Evolutionary conservation across 2,329 filamentous ascomycete genomes (phyloP).

Genomic region (Coniella vitis): DNA sequence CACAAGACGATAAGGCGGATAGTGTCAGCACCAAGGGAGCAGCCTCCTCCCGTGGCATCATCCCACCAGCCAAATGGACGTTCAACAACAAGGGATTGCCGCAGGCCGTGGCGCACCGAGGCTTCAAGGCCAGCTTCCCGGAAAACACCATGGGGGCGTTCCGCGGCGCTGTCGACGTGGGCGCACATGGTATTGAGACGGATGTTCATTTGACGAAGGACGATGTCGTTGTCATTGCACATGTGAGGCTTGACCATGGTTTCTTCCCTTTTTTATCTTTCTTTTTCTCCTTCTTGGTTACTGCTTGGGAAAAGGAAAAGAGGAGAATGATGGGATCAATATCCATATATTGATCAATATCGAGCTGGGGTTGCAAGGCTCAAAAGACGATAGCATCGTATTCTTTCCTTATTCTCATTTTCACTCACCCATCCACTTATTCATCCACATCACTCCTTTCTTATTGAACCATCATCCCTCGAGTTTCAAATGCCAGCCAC

Average conservation of each 20-base stretch:
- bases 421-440: no score
- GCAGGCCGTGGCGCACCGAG: conserved; percentile 71
- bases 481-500: no score
- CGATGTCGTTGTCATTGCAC: conserved; percentile 76
- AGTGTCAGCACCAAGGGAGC: background rate
- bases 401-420: no score
- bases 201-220: conserved; percentile 81
- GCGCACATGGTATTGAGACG: conserved; percentile 78
- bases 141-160: conserved; percentile 86
- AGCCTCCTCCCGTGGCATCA: no score
- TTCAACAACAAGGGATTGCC: conserved; percentile 37
- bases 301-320: no score
- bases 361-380: no score
- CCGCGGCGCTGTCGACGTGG: conserved; percentile 62
- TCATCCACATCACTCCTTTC: no score
- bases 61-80: conserved; percentile 10
- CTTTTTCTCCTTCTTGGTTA: background rate
- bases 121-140: conserved; percentile 69
- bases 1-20: no score
- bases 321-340: no score
- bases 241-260: conserved; percentile 43
- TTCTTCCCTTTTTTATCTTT: background rate
- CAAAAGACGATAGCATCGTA: no score
- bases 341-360: no score
- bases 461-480: no score